These are phyloP conservation scores for Coniferiporia weirii DNA, from an alignment of 1,284 basidiomycete species.

Conservation along the genomic window DNA sequence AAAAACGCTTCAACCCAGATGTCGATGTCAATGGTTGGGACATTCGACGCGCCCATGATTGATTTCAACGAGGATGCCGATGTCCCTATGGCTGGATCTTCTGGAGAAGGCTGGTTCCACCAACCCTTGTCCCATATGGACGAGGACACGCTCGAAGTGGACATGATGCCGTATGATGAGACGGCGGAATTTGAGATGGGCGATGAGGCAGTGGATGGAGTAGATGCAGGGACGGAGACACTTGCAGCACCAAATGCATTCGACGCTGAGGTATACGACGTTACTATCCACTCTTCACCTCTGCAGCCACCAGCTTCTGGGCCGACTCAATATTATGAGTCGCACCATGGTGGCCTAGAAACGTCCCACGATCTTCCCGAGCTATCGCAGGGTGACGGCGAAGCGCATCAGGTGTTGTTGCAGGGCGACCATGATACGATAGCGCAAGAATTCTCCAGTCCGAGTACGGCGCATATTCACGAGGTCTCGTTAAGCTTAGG, in stretches of 20 bases:
- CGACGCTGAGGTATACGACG: conserved; percentile 62
- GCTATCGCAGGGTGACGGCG: neutral
- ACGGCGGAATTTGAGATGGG: conserved; percentile 70
- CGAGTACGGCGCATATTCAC: neutral
- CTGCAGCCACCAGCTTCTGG: conserved; percentile 11
- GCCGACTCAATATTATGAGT: neutral
- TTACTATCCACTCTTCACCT: conserved; percentile 34
- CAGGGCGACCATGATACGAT: neutral
- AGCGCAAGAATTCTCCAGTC: neutral
- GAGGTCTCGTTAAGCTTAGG: neutral
- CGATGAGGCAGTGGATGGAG: conserved; percentile 39
- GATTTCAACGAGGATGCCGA: conserved; percentile 18
- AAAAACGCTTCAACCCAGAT: neutral
- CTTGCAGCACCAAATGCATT: conserved; percentile 29
- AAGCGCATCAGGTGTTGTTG: neutral
- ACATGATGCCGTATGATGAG: conserved; percentile 60
- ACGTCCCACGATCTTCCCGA: conserved; percentile 21
- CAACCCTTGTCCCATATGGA: conserved; percentile 16
- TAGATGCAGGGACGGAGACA: conserved; percentile 21
- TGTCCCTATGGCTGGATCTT: conserved; percentile 12
- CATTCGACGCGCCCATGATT: conserved; percentile 17
- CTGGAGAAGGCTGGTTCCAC: conserved; percentile 16
- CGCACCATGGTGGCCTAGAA: conserved; percentile 35
- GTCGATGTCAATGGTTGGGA: conserved; percentile 16
- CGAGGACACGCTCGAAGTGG: conserved; percentile 49